These are phyloP conservation scores for Pelagophyceae sp. DNA, from an alignment of 352 stramenopile genomes.

Conservation along the genomic window DNA sequence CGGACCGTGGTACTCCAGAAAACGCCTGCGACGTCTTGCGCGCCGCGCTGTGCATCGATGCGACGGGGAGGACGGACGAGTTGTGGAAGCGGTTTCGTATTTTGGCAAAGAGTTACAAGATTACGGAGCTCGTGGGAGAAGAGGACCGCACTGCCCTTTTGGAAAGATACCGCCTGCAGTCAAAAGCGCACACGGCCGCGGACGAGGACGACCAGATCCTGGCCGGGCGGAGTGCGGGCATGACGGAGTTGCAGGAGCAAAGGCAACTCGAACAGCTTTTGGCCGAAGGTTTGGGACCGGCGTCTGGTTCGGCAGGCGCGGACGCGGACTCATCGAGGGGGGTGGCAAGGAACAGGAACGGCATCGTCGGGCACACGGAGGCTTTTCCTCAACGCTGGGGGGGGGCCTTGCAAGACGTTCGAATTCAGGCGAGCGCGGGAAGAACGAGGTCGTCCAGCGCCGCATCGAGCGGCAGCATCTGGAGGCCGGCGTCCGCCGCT, in stretches of 20 bases:
- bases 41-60: background rate
- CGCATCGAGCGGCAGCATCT: constrained; percentile 18
- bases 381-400: too few relatives aligned
- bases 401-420: too few relatives aligned
- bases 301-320: too few relatives aligned
- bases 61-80: background rate
- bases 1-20: background rate
- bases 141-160: background rate
- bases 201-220: constrained; percentile 16
- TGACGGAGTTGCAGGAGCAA: constrained; percentile 25
- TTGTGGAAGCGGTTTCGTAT: constrained; percentile 2
- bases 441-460: constrained; percentile 20
- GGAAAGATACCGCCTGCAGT: background rate
- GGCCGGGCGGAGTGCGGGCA: background rate
- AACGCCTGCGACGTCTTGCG: background rate
- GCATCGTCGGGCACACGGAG: too few relatives aligned
- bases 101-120: background rate
- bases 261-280: constrained; percentile 26
- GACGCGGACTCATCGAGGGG: too few relatives aligned
- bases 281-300: too few relatives aligned
- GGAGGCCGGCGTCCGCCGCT: constrained; percentile 24
- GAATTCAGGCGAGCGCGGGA: constrained; percentile 13
- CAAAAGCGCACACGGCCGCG: constrained; percentile 7
- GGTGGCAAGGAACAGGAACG: too few relatives aligned
- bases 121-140: background rate